A percentile compares a stretch with the other conserved stretches of the same genome.
Evolutionary conservation across 1,284 basidiomycete genomes (phyloP).

Genomic region (Cerrena zonata): DNA sequence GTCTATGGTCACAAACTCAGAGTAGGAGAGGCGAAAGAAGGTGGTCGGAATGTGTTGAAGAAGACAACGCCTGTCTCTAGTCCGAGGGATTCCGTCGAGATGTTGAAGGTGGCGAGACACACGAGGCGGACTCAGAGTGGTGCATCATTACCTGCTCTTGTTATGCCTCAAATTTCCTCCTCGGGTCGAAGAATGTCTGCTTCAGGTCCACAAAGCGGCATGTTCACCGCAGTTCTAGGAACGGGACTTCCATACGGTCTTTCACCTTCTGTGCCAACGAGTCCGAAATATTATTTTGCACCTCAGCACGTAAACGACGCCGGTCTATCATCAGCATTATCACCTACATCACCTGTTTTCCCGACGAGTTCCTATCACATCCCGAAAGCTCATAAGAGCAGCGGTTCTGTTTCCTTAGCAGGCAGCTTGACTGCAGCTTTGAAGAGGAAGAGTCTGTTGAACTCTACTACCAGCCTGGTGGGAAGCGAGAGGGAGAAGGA

Average conservation of each 20-base stretch:
- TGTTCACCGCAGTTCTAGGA: slow-evolving; percentile 29
- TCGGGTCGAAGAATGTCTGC: background rate
- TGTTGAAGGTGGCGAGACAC: background rate
- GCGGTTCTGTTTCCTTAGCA: background rate
- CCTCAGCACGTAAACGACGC: no score
- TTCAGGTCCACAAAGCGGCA: slow-evolving; percentile 11
- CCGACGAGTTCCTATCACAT: background rate
- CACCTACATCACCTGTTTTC: background rate
- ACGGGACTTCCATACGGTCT: slow-evolving; percentile 26
- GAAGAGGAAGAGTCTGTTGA: slow-evolving; percentile 23
- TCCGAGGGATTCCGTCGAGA: background rate
- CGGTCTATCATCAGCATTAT: background rate
- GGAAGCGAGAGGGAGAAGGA: slow-evolving; percentile 7
- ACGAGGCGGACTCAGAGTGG: background rate
- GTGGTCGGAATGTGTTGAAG: slow-evolving; percentile 8
- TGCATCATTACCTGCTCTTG: background rate
- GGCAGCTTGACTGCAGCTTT: slow-evolving; percentile 14
- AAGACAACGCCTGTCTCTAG: background rate
- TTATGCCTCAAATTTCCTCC: background rate
- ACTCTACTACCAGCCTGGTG: slow-evolving; percentile 16
- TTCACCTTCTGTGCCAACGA: slow-evolving; percentile 9
- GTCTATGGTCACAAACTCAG: no score
- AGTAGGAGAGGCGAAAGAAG: slow-evolving; percentile 6
- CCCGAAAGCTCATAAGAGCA: background rate
- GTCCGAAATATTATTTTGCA: no score